These are phyloP conservation scores for Aegilops longissima DNA, from an alignment of 176 grass and related monocot genomes.

Conservation along the genomic window DNA sequence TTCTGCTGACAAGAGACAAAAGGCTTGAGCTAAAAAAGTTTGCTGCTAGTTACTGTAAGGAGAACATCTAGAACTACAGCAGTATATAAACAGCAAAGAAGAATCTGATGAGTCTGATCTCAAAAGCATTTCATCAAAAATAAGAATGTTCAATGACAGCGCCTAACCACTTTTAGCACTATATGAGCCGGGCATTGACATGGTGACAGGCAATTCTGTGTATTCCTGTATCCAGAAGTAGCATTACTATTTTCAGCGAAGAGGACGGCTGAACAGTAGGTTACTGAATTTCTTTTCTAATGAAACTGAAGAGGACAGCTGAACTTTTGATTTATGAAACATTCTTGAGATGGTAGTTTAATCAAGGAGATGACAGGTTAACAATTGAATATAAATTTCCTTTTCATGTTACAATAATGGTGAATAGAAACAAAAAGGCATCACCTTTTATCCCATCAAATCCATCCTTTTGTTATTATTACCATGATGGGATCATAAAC, in stretches of 20 bases:
- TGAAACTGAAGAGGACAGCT: conserved; percentile 24
- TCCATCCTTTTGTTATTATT: conserved; percentile 25
- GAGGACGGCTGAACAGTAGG: conserved; percentile 31
- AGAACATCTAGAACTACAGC: not conserved
- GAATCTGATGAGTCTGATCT: not conserved
- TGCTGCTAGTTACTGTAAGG: not conserved
- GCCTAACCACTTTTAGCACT: conserved; percentile 13
- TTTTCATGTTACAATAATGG: not conserved
- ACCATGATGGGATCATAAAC: not conserved
- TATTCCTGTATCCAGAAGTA: conserved; percentile 1
- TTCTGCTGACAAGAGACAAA: conserved; percentile 3
- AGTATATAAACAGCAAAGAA: not conserved
- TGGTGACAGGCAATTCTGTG: not conserved
- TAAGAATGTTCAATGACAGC: conserved; percentile 1
- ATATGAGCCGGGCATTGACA: not conserved
- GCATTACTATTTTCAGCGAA: conserved; percentile 22
- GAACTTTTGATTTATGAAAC: conserved; percentile 2
- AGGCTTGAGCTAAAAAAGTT: not conserved
- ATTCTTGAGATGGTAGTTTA: conserved; percentile 16
- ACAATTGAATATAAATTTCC: not conserved
- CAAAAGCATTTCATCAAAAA: not conserved
- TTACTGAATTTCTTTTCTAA: conserved; percentile 21
- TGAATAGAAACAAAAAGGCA: not conserved
- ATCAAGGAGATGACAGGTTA: not conserved
- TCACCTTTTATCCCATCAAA: conserved; percentile 3